Base-by-base conservation (phyloP, 1,284 basidiomycete genomes). In the Naganishia liquefaciens region DNA sequence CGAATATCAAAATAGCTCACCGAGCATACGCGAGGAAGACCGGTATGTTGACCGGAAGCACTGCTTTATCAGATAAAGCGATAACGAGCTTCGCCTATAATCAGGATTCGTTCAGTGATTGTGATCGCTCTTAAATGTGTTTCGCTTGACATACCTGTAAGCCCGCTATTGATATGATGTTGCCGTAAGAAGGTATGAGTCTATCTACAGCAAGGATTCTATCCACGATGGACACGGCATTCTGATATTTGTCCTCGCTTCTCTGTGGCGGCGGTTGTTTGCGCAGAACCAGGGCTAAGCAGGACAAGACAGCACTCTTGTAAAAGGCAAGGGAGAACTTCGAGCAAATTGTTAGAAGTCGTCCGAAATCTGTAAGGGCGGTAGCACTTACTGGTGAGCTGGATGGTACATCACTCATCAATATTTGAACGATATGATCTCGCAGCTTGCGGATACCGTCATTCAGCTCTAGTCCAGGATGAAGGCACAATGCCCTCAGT, bases 161-260 rank as follows among this genome's bases (percentile, higher is more conserved):
- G 3, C 88, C 88, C 33, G 95, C 92, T 62, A 93, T 84, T 0
- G 94, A 94, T 44, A 99, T 88, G 27, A 93, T 86, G 73, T 99
- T 99, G 74, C 97, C 93, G 67, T 87, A 88, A 4, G 94, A 96
- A 3, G 96, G 92, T 63, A 99, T 94, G 19, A 99, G 83, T 64
- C 93, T 84, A 77, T 99, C 96, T 85, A 98, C 91, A 69, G 88
- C 92, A 67, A 93, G 88, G 76, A 94, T 93, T 40, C 95, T 84
- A 74, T 95, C 91, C 44, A 98, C 86, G 74, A 92, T 91, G 19
- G 86, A 84, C 27, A 87, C 76, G 0, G 89, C 89, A 68, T 88
- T 85, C 68, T 87, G 85, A 62, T 92, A 76, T 28, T 92, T 81
- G 54, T 83, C 61, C 19, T 68, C 46, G 19, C 21, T 49, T 42